Conservation (phyloP, 2,329 filamentous ascomycete species). For the Fusarium equiseti region DNA sequence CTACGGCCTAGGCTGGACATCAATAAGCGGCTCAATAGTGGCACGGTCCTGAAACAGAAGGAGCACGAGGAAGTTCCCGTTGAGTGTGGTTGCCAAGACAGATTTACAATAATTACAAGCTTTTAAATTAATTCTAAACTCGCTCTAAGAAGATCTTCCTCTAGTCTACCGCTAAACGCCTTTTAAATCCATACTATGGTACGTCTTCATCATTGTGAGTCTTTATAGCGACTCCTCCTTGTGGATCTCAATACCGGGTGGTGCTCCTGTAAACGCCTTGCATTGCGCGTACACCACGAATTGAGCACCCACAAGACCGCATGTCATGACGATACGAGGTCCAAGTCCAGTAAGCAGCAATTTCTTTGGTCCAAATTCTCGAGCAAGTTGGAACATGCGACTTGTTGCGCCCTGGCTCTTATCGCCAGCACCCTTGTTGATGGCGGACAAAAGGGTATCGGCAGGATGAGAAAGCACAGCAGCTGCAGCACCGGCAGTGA, state of each 20-base stretch:
- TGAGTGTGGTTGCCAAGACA: conserved; percentile 4
- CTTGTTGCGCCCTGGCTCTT: conserved; percentile 60
- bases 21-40: conserved; percentile 35
- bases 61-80: neutral
- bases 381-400: conserved; percentile 64
- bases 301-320: conserved; percentile 64
- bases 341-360: conserved; percentile 62
- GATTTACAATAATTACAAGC: neutral
- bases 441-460: conserved; percentile 71
- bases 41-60: conserved; percentile 22
- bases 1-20: conserved; percentile 14
- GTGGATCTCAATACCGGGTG: conserved; percentile 65
- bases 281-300: conserved; percentile 69
- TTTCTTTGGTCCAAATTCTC: conserved; percentile 63
- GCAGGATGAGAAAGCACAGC: conserved; percentile 91
- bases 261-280: conserved; percentile 65
- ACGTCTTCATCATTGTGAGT: conserved; percentile 1
- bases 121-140: conserved; percentile 18
- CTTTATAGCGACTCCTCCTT: conserved; percentile 54
- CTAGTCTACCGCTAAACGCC: conserved; percentile 27
- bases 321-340: conserved; percentile 66
- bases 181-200: neutral
- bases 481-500: conserved; percentile 89
- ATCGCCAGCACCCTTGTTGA: conserved; percentile 67
- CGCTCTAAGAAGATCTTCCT: conserved; percentile 16